Base-by-base conservation (phyloP, 768 basidiomycete genomes). In the Pleurotus citrinopileatus region DNA sequence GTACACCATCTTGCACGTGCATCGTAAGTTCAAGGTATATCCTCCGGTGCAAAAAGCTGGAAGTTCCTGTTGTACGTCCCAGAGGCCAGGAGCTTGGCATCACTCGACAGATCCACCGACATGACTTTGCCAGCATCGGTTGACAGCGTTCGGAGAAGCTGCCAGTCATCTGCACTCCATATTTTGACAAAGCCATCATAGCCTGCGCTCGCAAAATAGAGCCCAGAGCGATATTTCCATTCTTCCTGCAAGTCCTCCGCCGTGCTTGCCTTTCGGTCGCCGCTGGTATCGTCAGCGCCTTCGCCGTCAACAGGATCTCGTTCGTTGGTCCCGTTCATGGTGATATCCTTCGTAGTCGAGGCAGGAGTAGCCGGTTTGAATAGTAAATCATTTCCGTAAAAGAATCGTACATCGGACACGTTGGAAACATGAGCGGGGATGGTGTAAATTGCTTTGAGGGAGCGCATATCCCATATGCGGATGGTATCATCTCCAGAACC, bases 91-190 rank as follows among this genome's bases (percentile, higher is more conserved):
- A 91, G 78, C 62, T 84, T 85, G 10, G 86, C 91, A 67, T 96
- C 92, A 52, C 78, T 78, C 23, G 87, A 84, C 19, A 98, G 78
- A 66, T 99, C 97, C 8, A 98, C 94, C 5, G 91, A 92, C 97
- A 98, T 99, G 56, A 98, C 95, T 70, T 98, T 98, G n/a, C 95
- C 94, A 23, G 89, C 87, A 65, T 98, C 96, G 19, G 94, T 95
- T 48, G 93, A 85, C 55, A 99, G 76, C 40, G 89, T 89, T 57
- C 87, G 82, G 48, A 97, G 78, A 40, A 95, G 73, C 62, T 93
- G 94, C 97, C 97, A 99, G 64, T 99, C 97, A 66, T 98, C 97
- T 43, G 95, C 91, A 63, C 88, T 91, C 97, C 97, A 99, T 53
- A 99, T 64, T 68, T 97, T 94, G 65, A 99, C 91, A 54, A 89